A percentile compares a stretch with the other conserved stretches of the same genome.
Conservation (phyloP, 1,139 yeast species). For the Suhomyces taliae region DNA sequence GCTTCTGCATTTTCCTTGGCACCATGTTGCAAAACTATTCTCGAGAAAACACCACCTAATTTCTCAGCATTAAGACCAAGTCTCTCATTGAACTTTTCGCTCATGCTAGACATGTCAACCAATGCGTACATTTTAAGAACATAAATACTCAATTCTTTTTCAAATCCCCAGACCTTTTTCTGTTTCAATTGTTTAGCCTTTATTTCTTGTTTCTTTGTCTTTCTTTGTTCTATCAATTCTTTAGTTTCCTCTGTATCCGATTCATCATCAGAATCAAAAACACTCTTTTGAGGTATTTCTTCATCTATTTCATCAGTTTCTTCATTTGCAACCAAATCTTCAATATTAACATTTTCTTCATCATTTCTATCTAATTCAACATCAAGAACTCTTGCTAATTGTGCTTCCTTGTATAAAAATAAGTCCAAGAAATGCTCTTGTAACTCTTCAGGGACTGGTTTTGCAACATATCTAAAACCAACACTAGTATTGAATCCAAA, state of each 20-base stretch:
- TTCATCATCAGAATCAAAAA: constrained; percentile 22
- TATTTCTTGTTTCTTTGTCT: constrained; percentile 9
- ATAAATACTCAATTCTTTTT: constrained; percentile 51
- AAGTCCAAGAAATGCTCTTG: constrained; percentile 29
- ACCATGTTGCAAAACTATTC: constrained; percentile 24
- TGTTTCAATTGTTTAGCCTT: constrained; percentile 13
- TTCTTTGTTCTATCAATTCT: constrained; percentile 7
- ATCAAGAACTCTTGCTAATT: constrained; percentile 24
- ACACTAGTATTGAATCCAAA: constrained; percentile 21
- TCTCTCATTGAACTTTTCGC: constrained; percentile 33
- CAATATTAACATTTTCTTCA: constrained; percentile 59
- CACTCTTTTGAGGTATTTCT: constrained; percentile 13
- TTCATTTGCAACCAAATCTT: constrained; percentile 27
- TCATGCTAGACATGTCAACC: constrained; percentile 39
- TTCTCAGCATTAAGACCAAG: constrained; percentile 45
- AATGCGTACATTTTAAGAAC: constrained; percentile 52
- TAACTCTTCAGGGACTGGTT: constrained; percentile 21
- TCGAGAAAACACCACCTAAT: constrained; percentile 45
- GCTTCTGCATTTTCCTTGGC: neutral
- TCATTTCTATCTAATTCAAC: constrained; percentile 53
- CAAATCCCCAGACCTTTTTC: constrained; percentile 31
- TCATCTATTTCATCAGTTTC: constrained; percentile 13
- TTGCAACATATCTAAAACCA: constrained; percentile 11
- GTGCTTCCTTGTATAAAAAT: constrained; percentile 37
- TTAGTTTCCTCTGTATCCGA: constrained; percentile 12